Evolutionary conservation across 768 basidiomycete species (phyloP).

Genomic region (Trametes meyenii): DNA sequence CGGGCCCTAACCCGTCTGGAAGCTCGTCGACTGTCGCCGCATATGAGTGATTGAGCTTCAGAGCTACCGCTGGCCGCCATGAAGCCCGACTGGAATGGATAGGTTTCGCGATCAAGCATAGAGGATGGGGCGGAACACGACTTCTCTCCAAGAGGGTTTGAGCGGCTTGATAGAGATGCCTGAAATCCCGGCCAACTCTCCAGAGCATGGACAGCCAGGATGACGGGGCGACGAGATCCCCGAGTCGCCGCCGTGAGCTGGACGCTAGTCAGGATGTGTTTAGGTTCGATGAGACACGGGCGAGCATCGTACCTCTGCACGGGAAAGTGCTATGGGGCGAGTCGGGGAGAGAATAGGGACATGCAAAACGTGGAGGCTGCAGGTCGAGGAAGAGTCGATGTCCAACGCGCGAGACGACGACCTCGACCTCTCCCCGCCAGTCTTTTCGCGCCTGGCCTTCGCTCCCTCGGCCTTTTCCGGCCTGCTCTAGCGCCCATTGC

Average conservation of each 20-base stretch:
- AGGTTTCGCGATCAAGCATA: conserved; percentile 21
- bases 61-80: conserved; percentile 25
- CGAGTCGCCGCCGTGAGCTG: conserved; percentile 41
- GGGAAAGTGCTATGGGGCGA: conserved; percentile 23
- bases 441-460: conserved; percentile 21
- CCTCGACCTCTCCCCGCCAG: conserved; percentile 19
- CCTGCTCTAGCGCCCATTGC: neutral
- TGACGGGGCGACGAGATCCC: conserved; percentile 37
- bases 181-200: conserved; percentile 57
- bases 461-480: conserved; percentile 12
- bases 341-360: conserved; percentile 17
- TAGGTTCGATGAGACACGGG: neutral
- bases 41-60: conserved; percentile 16
- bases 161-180: conserved; percentile 49
- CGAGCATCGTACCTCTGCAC: conserved; percentile 21
- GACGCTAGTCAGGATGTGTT: conserved; percentile 17
- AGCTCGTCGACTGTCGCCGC: neutral
- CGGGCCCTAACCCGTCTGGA: neutral
- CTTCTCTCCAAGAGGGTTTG: conserved; percentile 28
- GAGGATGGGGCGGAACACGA: conserved; percentile 11
- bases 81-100: conserved; percentile 17
- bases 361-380: conserved; percentile 20
- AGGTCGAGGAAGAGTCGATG: conserved; percentile 10
- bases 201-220: conserved; percentile 75
- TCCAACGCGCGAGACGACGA: conserved; percentile 20